These are phyloP conservation scores for Teratosphaeriaceae sp. DNA, from an alignment of 2,329 filamentous ascomycete species.

Conservation along the genomic window DNA sequence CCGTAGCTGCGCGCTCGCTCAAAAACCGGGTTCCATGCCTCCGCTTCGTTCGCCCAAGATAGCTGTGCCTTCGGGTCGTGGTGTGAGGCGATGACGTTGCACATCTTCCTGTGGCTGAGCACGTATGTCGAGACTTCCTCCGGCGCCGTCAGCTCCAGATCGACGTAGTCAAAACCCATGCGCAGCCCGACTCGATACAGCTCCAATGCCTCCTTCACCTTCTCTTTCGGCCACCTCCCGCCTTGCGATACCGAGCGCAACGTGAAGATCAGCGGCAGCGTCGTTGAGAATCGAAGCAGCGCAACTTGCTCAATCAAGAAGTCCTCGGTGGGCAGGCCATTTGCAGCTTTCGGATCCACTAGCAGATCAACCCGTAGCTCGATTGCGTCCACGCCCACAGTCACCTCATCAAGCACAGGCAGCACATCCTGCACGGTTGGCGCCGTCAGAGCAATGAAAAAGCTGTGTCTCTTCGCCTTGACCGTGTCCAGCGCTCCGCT, in stretches of 20 bases:
- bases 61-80: slow-evolving; percentile 75
- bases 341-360: slow-evolving; percentile 56
- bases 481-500: slow-evolving; percentile 49
- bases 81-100: slow-evolving; percentile 88
- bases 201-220: slow-evolving; percentile 54
- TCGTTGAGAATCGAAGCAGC: slow-evolving; percentile 63
- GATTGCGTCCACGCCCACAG: slow-evolving; percentile 84
- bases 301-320: slow-evolving; percentile 79
- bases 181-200: slow-evolving; percentile 75
- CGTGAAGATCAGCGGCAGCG: slow-evolving; percentile 85
- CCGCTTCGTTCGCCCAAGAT: slow-evolving; percentile 75
- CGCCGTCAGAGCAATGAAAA: slow-evolving; percentile 87
- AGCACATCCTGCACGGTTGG: slow-evolving; percentile 62
- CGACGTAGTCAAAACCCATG: slow-evolving; percentile 85
- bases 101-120: slow-evolving; percentile 54
- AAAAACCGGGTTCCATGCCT: slow-evolving; percentile 73
- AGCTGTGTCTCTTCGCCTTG: slow-evolving; percentile 64
- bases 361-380: slow-evolving; percentile 91
- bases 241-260: slow-evolving; percentile 80
- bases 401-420: slow-evolving; percentile 61
- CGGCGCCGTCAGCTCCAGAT: slow-evolving; percentile 83
- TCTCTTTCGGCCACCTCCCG: slow-evolving; percentile 75
- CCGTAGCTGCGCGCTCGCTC: slow-evolving; percentile 85
- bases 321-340: slow-evolving; percentile 58
- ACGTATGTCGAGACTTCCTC: slow-evolving; percentile 60